These are phyloP conservation scores for Exophiala mesophila DNA, from an alignment of 2,329 filamentous ascomycete species.

Conservation along the genomic window DNA sequence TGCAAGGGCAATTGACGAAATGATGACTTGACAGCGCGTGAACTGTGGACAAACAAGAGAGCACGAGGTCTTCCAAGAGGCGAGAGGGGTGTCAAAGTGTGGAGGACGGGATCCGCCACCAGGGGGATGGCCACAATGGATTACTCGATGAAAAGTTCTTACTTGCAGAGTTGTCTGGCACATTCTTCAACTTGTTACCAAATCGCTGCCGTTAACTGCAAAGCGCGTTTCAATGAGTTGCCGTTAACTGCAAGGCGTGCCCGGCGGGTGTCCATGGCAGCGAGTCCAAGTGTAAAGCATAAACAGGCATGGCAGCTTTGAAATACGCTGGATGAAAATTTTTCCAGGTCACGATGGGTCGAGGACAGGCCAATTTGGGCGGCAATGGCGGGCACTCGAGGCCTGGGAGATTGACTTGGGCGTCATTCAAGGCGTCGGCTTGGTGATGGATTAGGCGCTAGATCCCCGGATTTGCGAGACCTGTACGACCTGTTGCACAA, in stretches of 20 bases:
- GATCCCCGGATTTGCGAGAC: too few relatives aligned
- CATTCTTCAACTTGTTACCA: conserved; percentile 3
- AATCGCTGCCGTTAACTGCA: conserved; percentile 22
- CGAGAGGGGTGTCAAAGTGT: too few relatives aligned
- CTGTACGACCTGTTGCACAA: too few relatives aligned
- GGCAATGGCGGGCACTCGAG: background rate
- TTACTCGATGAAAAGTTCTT: conserved; percentile 15
- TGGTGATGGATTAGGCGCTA: conserved; percentile 1
- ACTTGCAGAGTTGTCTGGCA: background rate
- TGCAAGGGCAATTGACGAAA: conserved; percentile 1
- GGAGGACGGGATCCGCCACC: background rate
- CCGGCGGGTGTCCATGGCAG: conserved; percentile 9
- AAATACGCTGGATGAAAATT: background rate
- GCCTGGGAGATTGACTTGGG: background rate
- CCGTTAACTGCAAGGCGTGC: conserved; percentile 30
- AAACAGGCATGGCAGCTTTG: background rate
- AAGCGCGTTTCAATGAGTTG: conserved; percentile 22
- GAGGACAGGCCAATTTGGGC: background rate
- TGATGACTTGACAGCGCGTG: conserved; percentile 1
- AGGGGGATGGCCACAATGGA: conserved; percentile 5
- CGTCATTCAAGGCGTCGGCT: background rate
- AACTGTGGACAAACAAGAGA: background rate
- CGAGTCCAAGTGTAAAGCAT: background rate
- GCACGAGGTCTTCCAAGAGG: background rate
- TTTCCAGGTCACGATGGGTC: conserved; percentile 2